These are phyloP conservation scores for Sechiopsis laciniata DNA, from an alignment of 306 rosid genomes.

Conservation along the genomic window DNA sequence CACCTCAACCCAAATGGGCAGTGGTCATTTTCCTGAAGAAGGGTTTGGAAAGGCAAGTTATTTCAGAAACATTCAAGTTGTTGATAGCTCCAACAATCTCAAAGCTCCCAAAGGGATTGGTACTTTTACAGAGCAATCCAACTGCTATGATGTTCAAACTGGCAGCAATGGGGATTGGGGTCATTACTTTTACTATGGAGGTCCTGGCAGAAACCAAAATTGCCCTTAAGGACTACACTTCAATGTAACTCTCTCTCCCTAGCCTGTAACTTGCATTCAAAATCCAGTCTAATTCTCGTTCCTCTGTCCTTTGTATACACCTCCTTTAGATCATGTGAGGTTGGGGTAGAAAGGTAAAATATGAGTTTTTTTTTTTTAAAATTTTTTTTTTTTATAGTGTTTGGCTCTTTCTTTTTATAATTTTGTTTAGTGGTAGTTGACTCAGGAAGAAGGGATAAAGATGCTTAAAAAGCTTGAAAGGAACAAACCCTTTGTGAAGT, in stretches of 20 bases:
- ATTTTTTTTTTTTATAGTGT: background rate
- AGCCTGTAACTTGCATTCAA: conserved; percentile 19
- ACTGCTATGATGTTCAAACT: conserved; percentile 92
- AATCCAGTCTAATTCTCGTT: background rate
- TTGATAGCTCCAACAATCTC: conserved; percentile 88
- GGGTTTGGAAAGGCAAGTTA: conserved; percentile 92
- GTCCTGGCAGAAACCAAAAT: conserved; percentile 82
- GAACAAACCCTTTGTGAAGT: conserved; percentile 11
- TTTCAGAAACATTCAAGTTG: conserved; percentile 83
- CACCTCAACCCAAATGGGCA: conserved; percentile 93
- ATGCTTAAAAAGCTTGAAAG: conserved; percentile 2
- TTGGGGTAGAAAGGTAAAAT: conserved; percentile 7
- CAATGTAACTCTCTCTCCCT: background rate
- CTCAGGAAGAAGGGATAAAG: background rate
- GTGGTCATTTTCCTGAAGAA: conserved; percentile 90
- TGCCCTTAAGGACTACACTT: conserved; percentile 40
- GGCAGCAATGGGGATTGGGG: conserved; percentile 96
- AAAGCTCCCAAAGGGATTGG: conserved; percentile 87
- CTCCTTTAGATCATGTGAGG: background rate
- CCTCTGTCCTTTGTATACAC: background rate
- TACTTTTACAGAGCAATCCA: conserved; percentile 81
- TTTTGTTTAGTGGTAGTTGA: background rate
- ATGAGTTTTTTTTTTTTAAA: background rate
- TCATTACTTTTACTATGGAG: conserved; percentile 95
- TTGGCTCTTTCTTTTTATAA: background rate